Evolutionary conservation across 2,329 filamentous ascomycete genomes (phyloP), one percentile per base, ranked within the genome.

Genomic region (Colletotrichum sp.): DNA sequence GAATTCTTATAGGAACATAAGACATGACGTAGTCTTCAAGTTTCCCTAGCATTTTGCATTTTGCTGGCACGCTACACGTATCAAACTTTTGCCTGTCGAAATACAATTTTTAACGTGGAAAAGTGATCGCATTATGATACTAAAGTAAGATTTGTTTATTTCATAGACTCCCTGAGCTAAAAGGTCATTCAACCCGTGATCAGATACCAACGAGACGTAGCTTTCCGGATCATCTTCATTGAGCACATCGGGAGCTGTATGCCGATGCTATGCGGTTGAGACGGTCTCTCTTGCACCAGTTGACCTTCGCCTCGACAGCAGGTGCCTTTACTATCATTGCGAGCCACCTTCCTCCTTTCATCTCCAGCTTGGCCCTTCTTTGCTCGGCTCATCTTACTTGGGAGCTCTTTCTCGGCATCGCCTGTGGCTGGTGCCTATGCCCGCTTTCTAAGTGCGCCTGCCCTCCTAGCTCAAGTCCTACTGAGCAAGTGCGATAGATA

Each of bases 81-180:
- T 34, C 32, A 34, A 34, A 4, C 1, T 34, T 34, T 1, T 34
- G 13, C 32, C 32, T 13, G 15, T 34, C 6, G 32, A 34, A 34
- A 0, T 34, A 34, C 32, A 36, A 16, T 36, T 36, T 16, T 16
- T 0, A 0, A 16, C 7, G 34, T 36, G 15, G 15, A 36, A 36
- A 36, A 36, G 34, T 4, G 34, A 36, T 36, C 34, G 15, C 15
- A 16, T 39, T 1, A 0, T 39, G 4, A 39, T 39, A 9, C 15
- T 2, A 39, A 18, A 39, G 2, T 2, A 39, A 9, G 4, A 18
- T 1, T 18, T 0, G 4, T 18, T 9, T 39, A 0, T 39, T 39
- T 9, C 15, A 39, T 18, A 18, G 2, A 18, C 15, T 5, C 7
- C 2, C 15, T 39, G 15, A 4, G 36, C 8, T 2, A 16, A 9